Base-by-base conservation (phyloP, 2,329 filamentous ascomycete genomes). In the Colletotrichum sidae region DNA sequence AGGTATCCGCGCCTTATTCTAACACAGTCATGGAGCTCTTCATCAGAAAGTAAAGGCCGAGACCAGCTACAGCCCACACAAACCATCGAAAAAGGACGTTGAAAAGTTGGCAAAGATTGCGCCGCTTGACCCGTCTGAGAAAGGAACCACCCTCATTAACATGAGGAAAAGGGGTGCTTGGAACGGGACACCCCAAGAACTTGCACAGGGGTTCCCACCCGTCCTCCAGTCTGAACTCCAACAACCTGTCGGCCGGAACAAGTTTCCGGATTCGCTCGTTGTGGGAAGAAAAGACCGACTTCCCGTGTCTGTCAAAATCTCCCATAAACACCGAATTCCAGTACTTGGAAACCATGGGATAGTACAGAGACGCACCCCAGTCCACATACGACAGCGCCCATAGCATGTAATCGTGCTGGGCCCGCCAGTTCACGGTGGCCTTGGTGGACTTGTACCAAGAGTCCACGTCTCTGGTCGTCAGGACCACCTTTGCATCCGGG, bases 331-430 rank as follows among this genome's bases (percentile, higher is more conserved):
- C 91, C 60, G 83, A 84, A 70, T 88, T 84, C 78, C 90, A 91
- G 80, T 91, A 90, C 76, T 89, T 90, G 75, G 83, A 82, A 63
- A 91, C 82, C 88, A 91, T 91, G 44, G 88, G 88, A 74, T 90
- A 86, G 80, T 91, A 90, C 81, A 90, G 86, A 73, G 85, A 80
- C 8, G 88, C 88, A 25, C 86, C 88, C 88, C 88, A 91, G 78
- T 85, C 86, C 70, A 77, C 72, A 63, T 72, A 60, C 8, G 73
- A 74, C 4, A 81, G 5, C 2, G 39, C 39, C 34, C 34, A 15
- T 7, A 64, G 49, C 1, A 70, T 67, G 0, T 51, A 15, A 8
- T 74, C 63, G 25, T 42, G 10, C 13, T 74, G 39, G 7, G 76
- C 47, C 33, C 64, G 61, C 64, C 78, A 71, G 3, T 75, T 64